Conservation (phyloP, 768 basidiomycete species). For the Trichaptum fuscoviolaceum region DNA sequence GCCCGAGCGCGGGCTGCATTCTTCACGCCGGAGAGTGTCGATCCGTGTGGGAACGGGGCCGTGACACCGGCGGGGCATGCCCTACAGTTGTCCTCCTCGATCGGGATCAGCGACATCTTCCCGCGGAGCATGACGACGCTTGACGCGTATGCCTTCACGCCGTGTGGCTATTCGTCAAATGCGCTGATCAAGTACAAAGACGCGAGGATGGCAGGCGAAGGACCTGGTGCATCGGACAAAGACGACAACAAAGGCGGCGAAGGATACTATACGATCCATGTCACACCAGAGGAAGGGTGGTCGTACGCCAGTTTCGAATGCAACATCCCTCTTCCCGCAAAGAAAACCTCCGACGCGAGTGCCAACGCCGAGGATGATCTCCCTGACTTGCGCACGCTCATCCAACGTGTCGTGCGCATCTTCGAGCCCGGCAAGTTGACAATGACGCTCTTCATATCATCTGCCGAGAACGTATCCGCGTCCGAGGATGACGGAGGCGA, state of each 20-base stretch:
- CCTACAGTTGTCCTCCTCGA: slow-evolving; percentile 53
- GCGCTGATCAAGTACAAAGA: slow-evolving; percentile 70
- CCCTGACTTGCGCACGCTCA: slow-evolving; percentile 74
- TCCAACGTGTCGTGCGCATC: slow-evolving; percentile 86
- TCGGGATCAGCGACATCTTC: slow-evolving; percentile 83
- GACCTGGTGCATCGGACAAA: slow-evolving; percentile 18
- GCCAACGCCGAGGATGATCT: slow-evolving; percentile 31
- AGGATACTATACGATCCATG: slow-evolving; percentile 97
- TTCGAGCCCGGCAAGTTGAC: slow-evolving; percentile 86
- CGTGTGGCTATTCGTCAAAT: slow-evolving; percentile 96
- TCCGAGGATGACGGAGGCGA: slow-evolving; percentile 44
- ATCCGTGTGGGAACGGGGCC: slow-evolving; percentile 23
- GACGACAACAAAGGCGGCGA: slow-evolving; percentile 42
- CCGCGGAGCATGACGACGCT: slow-evolving; percentile 72
- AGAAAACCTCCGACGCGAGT: slow-evolving; percentile 27
- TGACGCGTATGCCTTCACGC: slow-evolving; percentile 90
- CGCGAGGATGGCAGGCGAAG: slow-evolving; percentile 21
- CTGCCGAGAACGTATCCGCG: slow-evolving; percentile 38
- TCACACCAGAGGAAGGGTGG: slow-evolving; percentile 97
- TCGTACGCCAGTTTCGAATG: slow-evolving; percentile 99
- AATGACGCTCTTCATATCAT: slow-evolving; percentile 88
- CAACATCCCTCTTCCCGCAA: slow-evolving; percentile 71
- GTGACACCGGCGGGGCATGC: slow-evolving; percentile 46
- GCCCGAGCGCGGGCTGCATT: slow-evolving; percentile 74
- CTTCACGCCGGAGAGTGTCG: slow-evolving; percentile 40